Evolutionary conservation across 1,139 yeast species (phyloP).

Genomic region (Lodderomyces margitis): DNA sequence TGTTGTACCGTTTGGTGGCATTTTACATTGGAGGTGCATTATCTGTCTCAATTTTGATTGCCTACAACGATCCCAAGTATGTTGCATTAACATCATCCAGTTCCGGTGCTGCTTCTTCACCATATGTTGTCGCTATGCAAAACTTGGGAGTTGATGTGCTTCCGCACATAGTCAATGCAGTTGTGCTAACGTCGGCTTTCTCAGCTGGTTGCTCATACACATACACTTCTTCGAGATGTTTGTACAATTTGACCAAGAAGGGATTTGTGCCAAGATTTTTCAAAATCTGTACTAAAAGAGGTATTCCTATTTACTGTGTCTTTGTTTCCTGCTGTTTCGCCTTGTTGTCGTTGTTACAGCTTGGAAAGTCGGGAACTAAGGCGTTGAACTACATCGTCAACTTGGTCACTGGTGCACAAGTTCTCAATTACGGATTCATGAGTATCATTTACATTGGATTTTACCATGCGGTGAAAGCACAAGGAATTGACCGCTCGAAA

Average conservation of each 20-base stretch:
- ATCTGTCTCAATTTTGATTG: conserved; percentile 38
- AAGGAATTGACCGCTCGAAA: conserved; percentile 33
- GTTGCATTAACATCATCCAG: conserved; percentile 22
- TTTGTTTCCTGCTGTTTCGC: conserved; percentile 24
- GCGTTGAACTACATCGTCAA: conserved; percentile 31
- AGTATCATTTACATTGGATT: conserved; percentile 28
- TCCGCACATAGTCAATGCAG: conserved; percentile 43
- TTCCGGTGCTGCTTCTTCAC: conserved; percentile 37
- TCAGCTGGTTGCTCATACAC: conserved; percentile 47
- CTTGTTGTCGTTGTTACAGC: conserved; percentile 29
- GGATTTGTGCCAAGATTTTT: conserved; percentile 42
- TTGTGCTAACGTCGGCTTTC: conserved; percentile 28
- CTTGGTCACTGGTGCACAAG: conserved; percentile 24
- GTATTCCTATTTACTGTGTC: conserved; percentile 26
- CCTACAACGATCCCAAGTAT: conserved; percentile 40
- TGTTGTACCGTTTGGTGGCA: conserved; percentile 66
- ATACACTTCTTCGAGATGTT: conserved; percentile 41
- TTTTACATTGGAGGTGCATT: conserved; percentile 59
- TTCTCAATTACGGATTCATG: conserved; percentile 30
- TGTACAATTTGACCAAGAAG: conserved; percentile 37
- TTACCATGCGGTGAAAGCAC: conserved; percentile 28
- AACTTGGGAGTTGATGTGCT: conserved; percentile 37
- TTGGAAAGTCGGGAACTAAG: conserved; percentile 20
- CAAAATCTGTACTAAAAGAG: conserved; percentile 29
- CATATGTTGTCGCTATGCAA: conserved; percentile 46